Evolutionary conservation across 768 basidiomycete genomes (phyloP), one percentile per base, ranked within the genome.

Genomic region (Hemileccinum impolitum): DNA sequence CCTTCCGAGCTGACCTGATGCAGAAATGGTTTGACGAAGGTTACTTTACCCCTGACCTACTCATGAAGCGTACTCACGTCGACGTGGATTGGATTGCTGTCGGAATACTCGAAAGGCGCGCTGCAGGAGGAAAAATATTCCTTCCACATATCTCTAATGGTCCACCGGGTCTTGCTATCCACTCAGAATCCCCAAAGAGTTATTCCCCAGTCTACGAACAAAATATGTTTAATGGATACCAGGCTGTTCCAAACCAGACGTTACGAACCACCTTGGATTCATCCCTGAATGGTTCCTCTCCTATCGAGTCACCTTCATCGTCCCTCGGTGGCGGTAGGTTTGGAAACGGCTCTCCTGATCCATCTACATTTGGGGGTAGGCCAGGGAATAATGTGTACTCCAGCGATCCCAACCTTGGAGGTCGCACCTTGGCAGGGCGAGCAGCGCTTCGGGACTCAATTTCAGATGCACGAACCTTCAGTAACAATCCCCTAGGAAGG

Each of bases 1-100:
- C 94, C 6, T 97, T 95, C 76, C 78, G 78, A 39, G 91, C 90
- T 23, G 82, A 86, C 52, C 58, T 87, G 47, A 95, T 97, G 94
- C 93, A 95, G 71, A 90, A 90, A 61, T 96, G 94, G 94, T 85
- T 84, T 63, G 83, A 90, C 43, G 88, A 87, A 59, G 88, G 90
- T 14, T 97, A 94, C 69, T 97, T 97, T 61, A 73, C 81, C 9
- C 72, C 83, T 23, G 85, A 90, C 53, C 76, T 97, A 21, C 81
- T 89, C 30, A 85, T 94, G 81, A 90, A 87, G 63, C 82, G 93
- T 39, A 81, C 79, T n/a, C 75, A 79, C 53, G 54, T 87, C 44
- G 89, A 91, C 62, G 58, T 61, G 12, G 78, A 83, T 12, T 91
- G 85, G 85, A 77, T 72, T 43, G 71, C 84, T 41, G 80, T 90